Base-by-base conservation (phyloP, 2,329 filamentous ascomycete species). In the Metarhizium anisopliae region DNA sequence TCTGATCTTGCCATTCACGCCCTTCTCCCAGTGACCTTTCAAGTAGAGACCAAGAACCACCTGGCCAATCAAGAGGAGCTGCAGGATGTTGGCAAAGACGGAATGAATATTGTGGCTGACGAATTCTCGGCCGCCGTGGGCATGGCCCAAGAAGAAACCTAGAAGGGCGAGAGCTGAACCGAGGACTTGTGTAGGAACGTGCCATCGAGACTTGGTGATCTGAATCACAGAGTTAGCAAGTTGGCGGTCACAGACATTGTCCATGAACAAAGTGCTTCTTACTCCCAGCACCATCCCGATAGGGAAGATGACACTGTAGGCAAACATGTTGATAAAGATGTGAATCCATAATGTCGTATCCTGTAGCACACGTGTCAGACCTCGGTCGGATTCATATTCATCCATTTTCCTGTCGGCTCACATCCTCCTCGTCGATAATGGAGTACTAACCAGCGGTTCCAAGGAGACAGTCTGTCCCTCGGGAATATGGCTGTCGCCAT, bases 201-300 rank as follows among this genome's bases (percentile, higher is more conserved):
- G 94, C 90, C 90, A 97, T 72, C 89, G 84, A 58, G 87, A 95
- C 59, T 90, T 90, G 61, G 88, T 84, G 57, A 99, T 92, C 87
- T 95, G 68, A 20, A 7, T 30, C 5, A 7, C 47, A 43, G 18
- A 30, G 51, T 58, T 50, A 58, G 40, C 7, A 45, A 11, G n/a
- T 20, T 20, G 7, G 42, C n/a, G 7, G 18, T 6, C 40, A 29
- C 36, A 3, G 36, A 11, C 2, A 36, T 20, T 8, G 14, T 10
- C 6, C 13, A 14, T 11, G 16, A n/a, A 5, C 20, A 29, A 30
- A 14, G 18, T 10, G 38, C 47, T 29, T 32, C 86, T 65, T 82
- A 94, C 89, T 57, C 93, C 93, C 18, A 96, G 77, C 47, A 97
- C 91, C 93, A 99, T 97, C 64, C 94, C 94, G 16, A 90, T 79